A percentile compares a stretch with the other conserved stretches of the same genome.
These are phyloP conservation scores for Pulveroboletus frians DNA, from an alignment of 768 basidiomycete genomes.

Conservation along the genomic window DNA sequence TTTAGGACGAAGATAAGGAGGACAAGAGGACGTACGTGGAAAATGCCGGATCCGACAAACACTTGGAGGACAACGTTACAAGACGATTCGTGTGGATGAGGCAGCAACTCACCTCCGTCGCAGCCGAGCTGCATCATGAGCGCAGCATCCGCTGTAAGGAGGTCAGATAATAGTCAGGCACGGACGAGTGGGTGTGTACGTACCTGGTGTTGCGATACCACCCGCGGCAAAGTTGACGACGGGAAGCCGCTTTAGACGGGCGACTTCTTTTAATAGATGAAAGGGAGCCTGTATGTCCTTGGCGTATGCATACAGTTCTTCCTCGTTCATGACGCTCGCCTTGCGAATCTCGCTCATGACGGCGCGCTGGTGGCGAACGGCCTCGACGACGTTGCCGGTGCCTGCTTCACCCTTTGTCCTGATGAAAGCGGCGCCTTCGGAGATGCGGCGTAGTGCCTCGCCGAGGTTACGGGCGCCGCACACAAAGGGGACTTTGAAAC, in stretches of 20 bases:
- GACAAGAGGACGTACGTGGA: slow-evolving; percentile 59
- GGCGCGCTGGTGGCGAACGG: slow-evolving; percentile 86
- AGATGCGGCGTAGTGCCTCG: slow-evolving; percentile 92
- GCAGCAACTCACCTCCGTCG: slow-evolving; percentile 70
- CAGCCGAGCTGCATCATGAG: slow-evolving; percentile 99
- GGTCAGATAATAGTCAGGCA: not conserved
- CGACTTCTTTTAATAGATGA: slow-evolving; percentile 93
- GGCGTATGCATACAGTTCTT: slow-evolving; percentile 90
- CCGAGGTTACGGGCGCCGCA: slow-evolving; percentile 95
- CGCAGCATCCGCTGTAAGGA: slow-evolving; percentile 76
- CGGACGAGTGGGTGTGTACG: slow-evolving; percentile 11
- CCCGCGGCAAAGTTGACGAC: slow-evolving; percentile 98
- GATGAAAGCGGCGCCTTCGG: slow-evolving; percentile 97
- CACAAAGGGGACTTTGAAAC: slow-evolving; percentile 92
- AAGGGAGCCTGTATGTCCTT: slow-evolving; percentile 92
- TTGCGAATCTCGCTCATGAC: slow-evolving; percentile 81
- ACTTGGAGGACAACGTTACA: slow-evolving; percentile 44
- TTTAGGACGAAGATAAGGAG: not conserved
- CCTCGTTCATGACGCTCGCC: slow-evolving; percentile 85
- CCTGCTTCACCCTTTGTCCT: slow-evolving; percentile 95
- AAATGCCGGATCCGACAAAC: slow-evolving; percentile 97
- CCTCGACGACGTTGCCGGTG: slow-evolving; percentile 88
- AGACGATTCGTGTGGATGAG: not conserved
- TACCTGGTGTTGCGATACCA: slow-evolving; percentile 87
- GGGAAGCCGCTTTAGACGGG: slow-evolving; percentile 86